phyloP scores from a whole-genome alignment of 345 rosid species.

The Euphorbia pulcherrima region DNA sequence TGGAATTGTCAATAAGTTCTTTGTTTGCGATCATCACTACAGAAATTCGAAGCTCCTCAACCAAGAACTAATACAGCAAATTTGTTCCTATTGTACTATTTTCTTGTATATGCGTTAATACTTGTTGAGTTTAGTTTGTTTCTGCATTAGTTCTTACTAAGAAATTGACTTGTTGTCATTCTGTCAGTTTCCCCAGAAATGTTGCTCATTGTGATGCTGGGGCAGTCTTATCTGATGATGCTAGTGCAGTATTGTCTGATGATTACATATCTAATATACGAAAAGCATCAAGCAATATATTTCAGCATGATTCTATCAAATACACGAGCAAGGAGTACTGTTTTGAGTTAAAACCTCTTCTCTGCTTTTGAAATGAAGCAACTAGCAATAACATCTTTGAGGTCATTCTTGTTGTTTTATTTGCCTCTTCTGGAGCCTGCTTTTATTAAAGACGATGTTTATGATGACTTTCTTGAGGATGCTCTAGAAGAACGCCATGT shows the following conservation, averaged over 20 bases:
- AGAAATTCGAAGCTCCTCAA: background rate
- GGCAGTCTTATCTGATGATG: slow-evolving; percentile 53
- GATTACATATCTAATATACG: slow-evolving; percentile 46
- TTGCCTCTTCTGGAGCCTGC: slow-evolving; percentile 91
- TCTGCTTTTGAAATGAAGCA: slow-evolving; percentile 80
- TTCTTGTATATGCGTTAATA: background rate
- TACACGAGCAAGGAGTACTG: slow-evolving; percentile 61
- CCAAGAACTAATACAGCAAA: background rate
- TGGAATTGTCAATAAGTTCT: background rate
- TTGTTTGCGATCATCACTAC: no score
- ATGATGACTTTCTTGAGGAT: slow-evolving; percentile 63
- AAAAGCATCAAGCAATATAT: slow-evolving; percentile 37
- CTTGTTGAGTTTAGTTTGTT: background rate
- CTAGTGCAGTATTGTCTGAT: slow-evolving; percentile 53
- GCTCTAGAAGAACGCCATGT: slow-evolving; percentile 36
- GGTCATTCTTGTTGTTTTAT: slow-evolving; percentile 79
- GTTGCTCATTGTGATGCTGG: slow-evolving; percentile 91
- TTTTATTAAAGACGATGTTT: slow-evolving; percentile 47
- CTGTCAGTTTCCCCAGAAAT: slow-evolving; percentile 45
- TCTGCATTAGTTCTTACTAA: background rate
- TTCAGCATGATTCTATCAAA: slow-evolving; percentile 41
- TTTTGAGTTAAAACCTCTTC: slow-evolving; percentile 63
- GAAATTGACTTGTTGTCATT: background rate
- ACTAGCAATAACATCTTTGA: slow-evolving; percentile 72
- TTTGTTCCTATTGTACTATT: background rate